phyloP scores from a whole-genome alignment of 768 basidiomycete species.

The Leccinum truebloodii region DNA sequence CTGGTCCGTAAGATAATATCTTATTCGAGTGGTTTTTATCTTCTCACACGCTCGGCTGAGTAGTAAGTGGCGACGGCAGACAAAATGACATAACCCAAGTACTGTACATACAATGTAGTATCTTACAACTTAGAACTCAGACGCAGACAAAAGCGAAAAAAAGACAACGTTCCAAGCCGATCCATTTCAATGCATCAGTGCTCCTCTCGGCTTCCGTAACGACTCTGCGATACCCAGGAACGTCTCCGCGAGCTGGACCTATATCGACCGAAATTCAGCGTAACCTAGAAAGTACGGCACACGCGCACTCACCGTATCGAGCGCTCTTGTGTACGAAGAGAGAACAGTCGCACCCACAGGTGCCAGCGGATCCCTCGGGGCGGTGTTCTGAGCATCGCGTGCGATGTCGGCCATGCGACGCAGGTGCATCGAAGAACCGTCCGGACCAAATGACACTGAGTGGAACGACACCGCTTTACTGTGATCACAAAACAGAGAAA shows the following conservation, averaged over 20 bases:
- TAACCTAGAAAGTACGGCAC: not conserved
- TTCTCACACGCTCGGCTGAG: too few relatives aligned
- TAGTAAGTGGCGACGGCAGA: not conserved
- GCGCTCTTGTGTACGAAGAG: conserved; percentile 52
- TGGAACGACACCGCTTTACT: conserved; percentile 62
- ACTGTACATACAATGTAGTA: not conserved
- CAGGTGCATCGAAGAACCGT: conserved; percentile 28
- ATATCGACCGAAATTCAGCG: not conserved
- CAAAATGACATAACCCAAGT: not conserved
- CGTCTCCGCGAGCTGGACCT: conserved; percentile 58
- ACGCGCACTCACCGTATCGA: conserved; percentile 45
- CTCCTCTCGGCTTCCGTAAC: conserved; percentile 54
- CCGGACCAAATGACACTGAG: conserved; percentile 52
- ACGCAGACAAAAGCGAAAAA: not conserved
- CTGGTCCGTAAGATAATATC: too few relatives aligned
- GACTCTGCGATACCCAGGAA: conserved; percentile 62
- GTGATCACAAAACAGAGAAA: not conserved
- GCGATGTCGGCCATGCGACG: conserved; percentile 57
- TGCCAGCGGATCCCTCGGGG: conserved; percentile 41
- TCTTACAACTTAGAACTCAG: not conserved
- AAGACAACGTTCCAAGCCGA: not conserved
- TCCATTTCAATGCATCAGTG: conserved; percentile 37
- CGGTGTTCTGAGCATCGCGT: conserved; percentile 43
- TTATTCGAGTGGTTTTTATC: too few relatives aligned
- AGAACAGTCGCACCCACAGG: conserved; percentile 35